A percentile compares a stretch with the other conserved stretches of the same genome.
phyloP scores from a whole-genome alignment of 2,329 filamentous ascomycete genomes.

The Ambrosiella beaveri region DNA sequence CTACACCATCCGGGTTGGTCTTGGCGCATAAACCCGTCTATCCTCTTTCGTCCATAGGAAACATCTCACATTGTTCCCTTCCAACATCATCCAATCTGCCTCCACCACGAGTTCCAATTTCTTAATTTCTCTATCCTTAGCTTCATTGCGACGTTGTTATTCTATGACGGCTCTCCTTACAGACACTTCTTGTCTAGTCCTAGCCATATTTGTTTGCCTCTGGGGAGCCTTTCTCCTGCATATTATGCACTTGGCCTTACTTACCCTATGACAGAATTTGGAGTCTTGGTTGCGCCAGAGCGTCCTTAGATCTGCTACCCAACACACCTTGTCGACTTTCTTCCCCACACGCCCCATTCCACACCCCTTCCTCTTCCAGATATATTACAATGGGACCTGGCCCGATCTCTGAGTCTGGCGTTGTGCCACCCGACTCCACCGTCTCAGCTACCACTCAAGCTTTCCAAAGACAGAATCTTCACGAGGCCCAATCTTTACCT shows the following conservation, averaged over 20 bases:
- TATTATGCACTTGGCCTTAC: constrained; percentile 6
- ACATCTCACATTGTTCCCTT: neutral
- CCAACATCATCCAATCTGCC: neutral
- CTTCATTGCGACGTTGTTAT: neutral
- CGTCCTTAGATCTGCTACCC: constrained; percentile 4
- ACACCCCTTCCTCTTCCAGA: neutral
- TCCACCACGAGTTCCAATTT: neutral
- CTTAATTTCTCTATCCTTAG: neutral
- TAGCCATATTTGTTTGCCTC: neutral
- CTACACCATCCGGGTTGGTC: neutral
- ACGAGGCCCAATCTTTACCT: too few relatives aligned
- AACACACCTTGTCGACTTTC: neutral
- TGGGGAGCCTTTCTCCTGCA: neutral
- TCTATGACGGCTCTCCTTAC: neutral
- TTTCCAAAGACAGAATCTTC: too few relatives aligned
- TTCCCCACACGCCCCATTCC: neutral
- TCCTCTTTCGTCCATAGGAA: neutral
- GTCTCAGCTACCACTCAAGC: too few relatives aligned
- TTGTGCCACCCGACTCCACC: neutral
- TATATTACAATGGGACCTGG: neutral
- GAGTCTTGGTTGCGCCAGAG: constrained; percentile 11
- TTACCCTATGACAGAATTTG: constrained; percentile 11
- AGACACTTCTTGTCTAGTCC: neutral
- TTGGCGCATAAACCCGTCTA: neutral
- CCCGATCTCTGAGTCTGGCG: neutral